Evolutionary conservation across 495 filamentous ascomycete species (phyloP).

Genomic region (Penicillium coffeae): DNA sequence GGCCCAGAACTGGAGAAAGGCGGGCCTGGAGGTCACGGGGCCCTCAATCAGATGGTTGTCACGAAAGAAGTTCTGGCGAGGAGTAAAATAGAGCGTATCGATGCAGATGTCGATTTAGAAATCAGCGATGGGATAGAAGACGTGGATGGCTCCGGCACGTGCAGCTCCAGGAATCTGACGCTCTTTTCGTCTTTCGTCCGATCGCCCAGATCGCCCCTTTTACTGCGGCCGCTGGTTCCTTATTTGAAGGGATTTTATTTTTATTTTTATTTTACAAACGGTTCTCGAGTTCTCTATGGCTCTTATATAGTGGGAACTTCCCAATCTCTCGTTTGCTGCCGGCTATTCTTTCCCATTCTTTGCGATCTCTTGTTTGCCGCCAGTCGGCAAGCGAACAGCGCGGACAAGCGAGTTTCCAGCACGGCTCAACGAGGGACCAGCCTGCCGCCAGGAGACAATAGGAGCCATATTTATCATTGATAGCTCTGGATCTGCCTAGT

Average conservation of each 20-base stretch:
- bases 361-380: neutral
- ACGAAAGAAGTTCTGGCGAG: neutral
- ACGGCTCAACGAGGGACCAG: too few species aligned
- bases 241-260: neutral
- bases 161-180: neutral
- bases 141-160: slow-evolving; percentile 2
- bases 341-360: neutral
- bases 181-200: neutral
- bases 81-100: neutral
- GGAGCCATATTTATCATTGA: neutral
- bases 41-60: neutral
- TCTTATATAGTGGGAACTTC: neutral
- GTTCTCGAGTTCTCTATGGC: neutral
- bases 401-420: too few species aligned
- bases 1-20: slow-evolving; percentile 28
- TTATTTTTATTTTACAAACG: neutral
- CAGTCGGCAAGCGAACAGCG: too few species aligned
- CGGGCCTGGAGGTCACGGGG: slow-evolving; percentile 31
- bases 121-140: neutral
- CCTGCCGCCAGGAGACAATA: neutral
- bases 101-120: neutral
- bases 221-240: neutral
- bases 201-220: neutral
- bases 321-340: too few species aligned
- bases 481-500: neutral